Base-by-base conservation (phyloP, 2,329 filamentous ascomycete genomes). In the Fusarium oxysporum region DNA sequence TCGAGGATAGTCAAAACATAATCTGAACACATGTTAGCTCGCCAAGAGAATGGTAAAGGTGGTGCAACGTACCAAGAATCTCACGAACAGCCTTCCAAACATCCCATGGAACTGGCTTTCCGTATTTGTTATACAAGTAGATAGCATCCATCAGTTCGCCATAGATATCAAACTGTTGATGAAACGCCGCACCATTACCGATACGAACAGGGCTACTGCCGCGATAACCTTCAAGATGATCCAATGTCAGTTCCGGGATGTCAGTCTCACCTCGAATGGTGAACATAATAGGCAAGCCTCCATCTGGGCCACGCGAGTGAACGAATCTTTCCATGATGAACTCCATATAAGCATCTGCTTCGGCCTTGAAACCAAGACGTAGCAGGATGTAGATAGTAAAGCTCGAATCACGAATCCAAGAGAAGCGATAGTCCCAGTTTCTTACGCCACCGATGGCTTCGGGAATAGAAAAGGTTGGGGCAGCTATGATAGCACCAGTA, bases 301-400 rank as follows among this genome's bases (percentile, higher is more conserved):
- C 89, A 55, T 91, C 88, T 2, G 86, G 79, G 12, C 84, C 84
- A n/a, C 89, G 86, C 3, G 90, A 90, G 67, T 89, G 86, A 37
- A 88, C 84, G 68, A 95, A 90, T 14, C 92, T 88, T 72, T 93
- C 89, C 81, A 89, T 93, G 72, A 95, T 94, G 78, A 94, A 95
- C 60, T 88, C 86, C 87, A 94, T 94, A 80, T 94, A 95, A 3
- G 92, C 90, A 78, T 95, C 91, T 7, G 92, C 92, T 80, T 95
- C 93, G 25, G 91, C 88, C 33, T 86, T 90, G 81, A 94, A 95
- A 10, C 93, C 93, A 79, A 95, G 88, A 19, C 92, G 90, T 4
- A 95, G 86, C 35, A 95, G 86, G 70, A 95, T 91, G 75, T 95
- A 95, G 73, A 94, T 90, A 3, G 92, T 93, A 81, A 94, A 94